These are phyloP conservation scores for Aureobasidium sp. DNA, from an alignment of 2,329 filamentous ascomycete genomes.

Conservation along the genomic window DNA sequence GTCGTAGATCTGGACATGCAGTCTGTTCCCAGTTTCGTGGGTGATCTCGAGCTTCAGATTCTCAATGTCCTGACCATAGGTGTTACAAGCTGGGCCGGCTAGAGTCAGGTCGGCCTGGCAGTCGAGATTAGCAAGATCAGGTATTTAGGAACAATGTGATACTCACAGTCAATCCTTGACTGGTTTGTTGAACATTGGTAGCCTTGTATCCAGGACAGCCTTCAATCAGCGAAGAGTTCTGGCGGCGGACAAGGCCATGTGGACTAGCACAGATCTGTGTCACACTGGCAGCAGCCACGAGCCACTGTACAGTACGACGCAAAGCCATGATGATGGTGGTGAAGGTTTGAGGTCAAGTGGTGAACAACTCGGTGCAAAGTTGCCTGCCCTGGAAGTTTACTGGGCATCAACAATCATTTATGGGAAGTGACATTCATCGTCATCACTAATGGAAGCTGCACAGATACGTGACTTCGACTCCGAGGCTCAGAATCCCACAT, in stretches of 20 bases:
- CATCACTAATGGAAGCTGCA: not conserved
- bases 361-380: not conserved
- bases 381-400: not conserved
- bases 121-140: not conserved
- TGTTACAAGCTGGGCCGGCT: constrained; percentile 58
- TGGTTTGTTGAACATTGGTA: constrained; percentile 46
- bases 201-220: constrained; percentile 63
- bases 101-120: constrained; percentile 53
- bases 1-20: constrained; percentile 71
- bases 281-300: constrained; percentile 2
- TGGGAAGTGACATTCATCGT: not conserved
- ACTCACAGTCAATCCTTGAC: constrained; percentile 51
- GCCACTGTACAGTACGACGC: not conserved
- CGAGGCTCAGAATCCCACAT: not conserved
- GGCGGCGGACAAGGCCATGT: constrained; percentile 12
- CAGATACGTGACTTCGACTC: not conserved
- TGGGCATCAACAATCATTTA: constrained; percentile 10
- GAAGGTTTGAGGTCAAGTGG: not conserved
- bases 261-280: constrained; percentile 4
- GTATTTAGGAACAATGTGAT: not conserved
- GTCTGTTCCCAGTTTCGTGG: constrained; percentile 54
- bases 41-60: constrained; percentile 53
- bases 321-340: not conserved
- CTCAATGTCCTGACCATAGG: constrained; percentile 52
- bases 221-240: constrained; percentile 14